A percentile compares a stretch with the other conserved stretches of the same genome.
Evolutionary conservation across 768 basidiomycete genomes (phyloP).

Genomic region (Pulveroboletus sp.): DNA sequence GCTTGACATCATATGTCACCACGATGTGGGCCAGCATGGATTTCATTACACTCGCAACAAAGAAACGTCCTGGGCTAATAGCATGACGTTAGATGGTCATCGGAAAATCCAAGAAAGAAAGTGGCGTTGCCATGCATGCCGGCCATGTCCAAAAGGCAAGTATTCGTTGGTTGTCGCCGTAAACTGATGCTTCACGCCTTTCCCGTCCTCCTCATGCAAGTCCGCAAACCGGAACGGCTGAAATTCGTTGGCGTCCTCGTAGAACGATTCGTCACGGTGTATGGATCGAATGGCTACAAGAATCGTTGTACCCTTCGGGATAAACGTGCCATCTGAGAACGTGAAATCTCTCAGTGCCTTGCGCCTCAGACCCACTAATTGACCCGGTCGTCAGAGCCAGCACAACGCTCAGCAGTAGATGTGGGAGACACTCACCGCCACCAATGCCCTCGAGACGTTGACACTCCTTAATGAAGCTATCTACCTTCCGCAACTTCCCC

Average conservation of each 20-base stretch:
- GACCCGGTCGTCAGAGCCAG: no score
- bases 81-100: no score
- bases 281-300: not conserved
- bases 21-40: conserved; percentile 12
- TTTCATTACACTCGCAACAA: conserved; percentile 9
- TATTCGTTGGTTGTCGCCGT: conserved; percentile 31
- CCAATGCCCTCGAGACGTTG: conserved; percentile 6
- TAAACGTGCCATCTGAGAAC: not conserved
- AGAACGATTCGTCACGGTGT: not conserved
- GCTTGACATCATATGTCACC: conserved; percentile 5
- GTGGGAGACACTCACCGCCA: conserved; percentile 16
- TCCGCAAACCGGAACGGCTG: not conserved
- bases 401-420: no score
- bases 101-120: no score
- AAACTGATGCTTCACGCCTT: conserved; percentile 30
- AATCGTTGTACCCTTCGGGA: not conserved
- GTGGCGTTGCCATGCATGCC: not conserved
- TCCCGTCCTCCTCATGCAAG: not conserved
- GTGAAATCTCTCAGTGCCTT: not conserved
- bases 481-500: conserved; percentile 32
- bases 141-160: conserved; percentile 27
- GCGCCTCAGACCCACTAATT: conserved; percentile 30
- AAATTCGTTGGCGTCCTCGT: not conserved
- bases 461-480: conserved; percentile 32
- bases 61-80: conserved; percentile 18